Evolutionary conservation across 2,329 filamentous ascomycete genomes (phyloP).

Genomic region (Phyllosticta citriasiana): DNA sequence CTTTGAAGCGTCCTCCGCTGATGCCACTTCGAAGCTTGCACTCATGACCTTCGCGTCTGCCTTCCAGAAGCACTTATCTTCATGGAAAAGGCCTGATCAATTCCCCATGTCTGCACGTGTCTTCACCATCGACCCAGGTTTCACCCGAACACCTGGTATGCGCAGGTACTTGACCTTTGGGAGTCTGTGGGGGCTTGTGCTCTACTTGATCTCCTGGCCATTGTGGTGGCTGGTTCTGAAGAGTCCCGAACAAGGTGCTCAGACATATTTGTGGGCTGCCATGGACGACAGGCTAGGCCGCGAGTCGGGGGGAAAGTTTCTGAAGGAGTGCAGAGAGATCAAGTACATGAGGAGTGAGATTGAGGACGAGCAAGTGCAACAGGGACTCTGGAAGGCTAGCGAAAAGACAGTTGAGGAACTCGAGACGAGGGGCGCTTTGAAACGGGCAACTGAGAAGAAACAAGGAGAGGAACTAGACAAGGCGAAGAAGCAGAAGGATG

Average conservation of each 20-base stretch:
- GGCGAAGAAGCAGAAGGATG: conserved; percentile 23
- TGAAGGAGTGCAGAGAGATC: conserved; percentile 83
- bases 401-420: conserved; percentile 72
- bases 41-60: conserved; percentile 82
- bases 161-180: conserved; percentile 79
- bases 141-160: conserved; percentile 75
- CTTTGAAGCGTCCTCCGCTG: conserved; percentile 36
- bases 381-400: conserved; percentile 82
- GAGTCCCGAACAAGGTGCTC: conserved; percentile 70
- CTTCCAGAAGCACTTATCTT: conserved; percentile 83
- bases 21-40: conserved; percentile 52
- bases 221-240: conserved; percentile 85
- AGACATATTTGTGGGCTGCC: conserved; percentile 73
- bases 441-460: conserved; percentile 49
- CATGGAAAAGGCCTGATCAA: conserved; percentile 74
- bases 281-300: conserved; percentile 68
- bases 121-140: conserved; percentile 78
- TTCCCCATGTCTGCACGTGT: conserved; percentile 75
- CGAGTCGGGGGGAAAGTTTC: conserved; percentile 56
- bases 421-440: conserved; percentile 68
- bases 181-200: conserved; percentile 63
- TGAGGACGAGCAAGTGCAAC: conserved; percentile 66
- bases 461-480: conserved; percentile 28
- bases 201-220: conserved; percentile 71
- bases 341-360: conserved; percentile 64